A percentile compares a stretch with the other conserved stretches of the same genome.
These are phyloP conservation scores for Metschnikowia gelsemii DNA, from an alignment of 805 yeast species.

Conservation along the genomic window DNA sequence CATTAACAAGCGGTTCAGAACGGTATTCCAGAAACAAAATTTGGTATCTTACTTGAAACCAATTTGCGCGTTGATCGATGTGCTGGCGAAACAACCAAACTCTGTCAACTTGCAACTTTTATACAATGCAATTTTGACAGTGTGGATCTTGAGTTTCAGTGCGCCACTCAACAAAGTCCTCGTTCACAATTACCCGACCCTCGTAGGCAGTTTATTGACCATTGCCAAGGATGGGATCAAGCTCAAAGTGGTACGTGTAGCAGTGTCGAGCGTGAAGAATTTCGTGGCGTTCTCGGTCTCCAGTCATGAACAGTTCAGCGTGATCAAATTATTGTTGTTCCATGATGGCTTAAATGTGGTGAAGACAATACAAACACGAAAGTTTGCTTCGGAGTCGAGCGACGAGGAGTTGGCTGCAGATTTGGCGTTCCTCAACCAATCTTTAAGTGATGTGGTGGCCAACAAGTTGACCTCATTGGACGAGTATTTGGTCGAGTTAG, in stretches of 20 bases:
- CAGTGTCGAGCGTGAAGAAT: conserved; percentile 72
- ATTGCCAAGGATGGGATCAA: conserved; percentile 81
- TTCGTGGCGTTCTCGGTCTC: conserved; percentile 42
- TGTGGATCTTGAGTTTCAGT: conserved; percentile 86
- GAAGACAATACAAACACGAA: conserved; percentile 73
- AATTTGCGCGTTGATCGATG: conserved; percentile 30
- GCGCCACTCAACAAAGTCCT: conserved; percentile 46
- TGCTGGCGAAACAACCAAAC: conserved; percentile 36
- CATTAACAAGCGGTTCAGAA: conserved; percentile 52
- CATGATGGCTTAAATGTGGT: conserved; percentile 73
- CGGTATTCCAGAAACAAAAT: conserved; percentile 41
- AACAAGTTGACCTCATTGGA: conserved; percentile 82
- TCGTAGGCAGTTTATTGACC: conserved; percentile 51
- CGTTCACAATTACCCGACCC: conserved; percentile 52
- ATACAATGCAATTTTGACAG: conserved; percentile 70
- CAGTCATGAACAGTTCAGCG: conserved; percentile 40
- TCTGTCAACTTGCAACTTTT: conserved; percentile 70
- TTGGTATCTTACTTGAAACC: conserved; percentile 36
- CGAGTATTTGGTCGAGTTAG: conserved; percentile 83
- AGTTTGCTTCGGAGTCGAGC: conserved; percentile 65
- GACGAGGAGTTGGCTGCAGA: conserved; percentile 87
- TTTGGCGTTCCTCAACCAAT: conserved; percentile 54
- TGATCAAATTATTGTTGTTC: conserved; percentile 66
- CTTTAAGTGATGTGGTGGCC: conserved; percentile 70
- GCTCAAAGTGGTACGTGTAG: conserved; percentile 84